Evolutionary conservation across 73 alveolate genomes (phyloP).

Genomic region (Halteria grandinella): DNA sequence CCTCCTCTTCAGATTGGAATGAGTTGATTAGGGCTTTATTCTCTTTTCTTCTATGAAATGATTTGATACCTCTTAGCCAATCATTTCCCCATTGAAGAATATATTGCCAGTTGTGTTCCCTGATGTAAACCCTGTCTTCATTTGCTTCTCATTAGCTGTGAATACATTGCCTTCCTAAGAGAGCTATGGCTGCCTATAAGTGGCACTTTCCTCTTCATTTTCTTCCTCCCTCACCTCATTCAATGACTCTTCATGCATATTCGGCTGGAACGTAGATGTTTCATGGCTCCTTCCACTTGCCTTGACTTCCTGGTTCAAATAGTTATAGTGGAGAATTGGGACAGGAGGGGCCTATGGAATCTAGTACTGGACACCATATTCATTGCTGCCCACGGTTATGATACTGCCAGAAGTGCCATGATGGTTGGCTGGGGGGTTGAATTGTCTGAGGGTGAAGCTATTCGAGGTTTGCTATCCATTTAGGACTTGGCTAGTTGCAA

Average conservation of each 20-base stretch:
- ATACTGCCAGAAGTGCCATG: too few species aligned
- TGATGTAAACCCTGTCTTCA: not conserved
- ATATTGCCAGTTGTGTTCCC: not conserved
- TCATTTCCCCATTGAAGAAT: not conserved
- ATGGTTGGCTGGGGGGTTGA: too few species aligned
- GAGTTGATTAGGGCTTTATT: too few species aligned
- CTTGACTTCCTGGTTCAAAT: not conserved
- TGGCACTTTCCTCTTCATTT: conserved; percentile 11
- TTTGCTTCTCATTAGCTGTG: not conserved
- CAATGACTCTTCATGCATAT: conserved; percentile 18
- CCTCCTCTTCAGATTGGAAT: not conserved
- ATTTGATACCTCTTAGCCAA: not conserved
- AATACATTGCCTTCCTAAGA: not conserved
- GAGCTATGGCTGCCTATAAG: not conserved
- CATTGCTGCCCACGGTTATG: not conserved
- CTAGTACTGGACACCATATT: not conserved
- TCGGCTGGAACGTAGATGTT: conserved; percentile 30
- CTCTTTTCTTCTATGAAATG: not conserved
- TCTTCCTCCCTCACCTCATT: conserved; percentile 34
- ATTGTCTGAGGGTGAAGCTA: too few species aligned
- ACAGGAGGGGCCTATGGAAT: not conserved
- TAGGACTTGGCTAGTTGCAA: conserved; percentile 19
- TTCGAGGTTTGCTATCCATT: conserved; percentile 20
- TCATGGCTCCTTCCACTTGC: conserved; percentile 53
- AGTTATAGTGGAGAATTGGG: not conserved